Base-by-base conservation (phyloP, 2,329 filamentous ascomycete species). In the Dothiorella sarmentorum region DNA sequence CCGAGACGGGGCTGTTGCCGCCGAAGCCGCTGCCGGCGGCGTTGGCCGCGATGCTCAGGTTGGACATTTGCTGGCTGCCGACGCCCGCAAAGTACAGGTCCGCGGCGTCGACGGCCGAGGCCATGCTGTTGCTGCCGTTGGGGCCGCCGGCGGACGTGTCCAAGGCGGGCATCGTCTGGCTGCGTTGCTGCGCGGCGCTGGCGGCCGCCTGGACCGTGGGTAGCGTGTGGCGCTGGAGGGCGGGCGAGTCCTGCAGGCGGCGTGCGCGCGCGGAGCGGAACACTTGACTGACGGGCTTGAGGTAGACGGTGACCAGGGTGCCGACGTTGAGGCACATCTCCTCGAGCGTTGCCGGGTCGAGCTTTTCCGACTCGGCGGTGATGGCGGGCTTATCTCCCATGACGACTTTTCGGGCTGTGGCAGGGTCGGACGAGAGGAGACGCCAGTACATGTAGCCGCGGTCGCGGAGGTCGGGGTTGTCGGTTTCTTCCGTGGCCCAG, bases 381-480 rank as follows among this genome's bases (percentile, higher is more conserved):
- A 99, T 97, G 7, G 93, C 84, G 6, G 94, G 94, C 72, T 99
- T 99, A 65, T 96, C 89, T 61, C 94, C 93, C 93, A 99, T 97
- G 64, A 99, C 92, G 53, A 99, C 85, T 62, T 86, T 80, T 70
- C 89, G 94, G 2, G 94, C 94, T 0, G 88, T 85, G 51, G 87
- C 86, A 65, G 96, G 93, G 71, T 97, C 92, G 0, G 91, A 95
- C 1, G 91, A 96, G 1, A 99, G 82, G 13, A 99, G 82, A 4
- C 94, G 90, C 94, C 94, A 99, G 79, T 99, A 99, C 92, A 99
- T 97, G 78, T 97, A 99, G 0, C 94, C 94, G 67, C 94, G 82
- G 72, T 99, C 94, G 63, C 94, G 87, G 26, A 99, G 84, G 74
- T 99, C 94, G 0, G 94, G 94, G 73, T 99, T 97, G 70, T 99